Percentiles rank a stretch among this genome's conserved stretches.
These are phyloP conservation scores for Nakataea oryzae DNA, from an alignment of 2,329 filamentous ascomycete genomes.

Conservation along the genomic window DNA sequence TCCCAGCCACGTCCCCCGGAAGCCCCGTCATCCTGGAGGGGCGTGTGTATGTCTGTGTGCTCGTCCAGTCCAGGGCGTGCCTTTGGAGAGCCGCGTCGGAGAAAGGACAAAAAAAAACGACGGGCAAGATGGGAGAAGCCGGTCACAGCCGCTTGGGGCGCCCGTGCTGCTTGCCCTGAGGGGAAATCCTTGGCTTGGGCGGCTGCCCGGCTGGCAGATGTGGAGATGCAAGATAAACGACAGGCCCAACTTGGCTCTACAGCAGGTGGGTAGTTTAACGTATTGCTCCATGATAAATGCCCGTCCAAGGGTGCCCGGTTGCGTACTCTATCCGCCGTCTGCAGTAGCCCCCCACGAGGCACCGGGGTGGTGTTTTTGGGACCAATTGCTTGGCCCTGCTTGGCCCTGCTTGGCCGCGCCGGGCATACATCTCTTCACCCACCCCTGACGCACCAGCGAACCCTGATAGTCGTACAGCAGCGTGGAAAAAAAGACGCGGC, in stretches of 20 bases:
- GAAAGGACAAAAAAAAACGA: not conserved
- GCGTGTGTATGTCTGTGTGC: no score
- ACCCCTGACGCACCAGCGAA: not conserved
- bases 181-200: not conserved
- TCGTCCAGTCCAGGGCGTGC: not conserved
- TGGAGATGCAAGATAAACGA: not conserved
- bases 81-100: not conserved
- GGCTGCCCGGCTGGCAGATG: not conserved
- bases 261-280: no score
- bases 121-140: not conserved
- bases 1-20: no score
- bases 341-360: no score
- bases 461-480: no score
- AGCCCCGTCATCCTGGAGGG: no score
- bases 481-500: not conserved
- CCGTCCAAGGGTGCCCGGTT: not conserved
- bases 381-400: not conserved
- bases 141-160: not conserved
- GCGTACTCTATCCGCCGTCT: not conserved
- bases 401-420: not conserved
- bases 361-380: not conserved
- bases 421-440: not conserved
- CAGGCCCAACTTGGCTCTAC: not conserved
- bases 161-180: not conserved
- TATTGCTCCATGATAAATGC: not conserved